A percentile compares a stretch with the other conserved stretches of the same genome.
Conservation (phyloP, 306 rosid genomes). For the Dalbergia cultrata region DNA sequence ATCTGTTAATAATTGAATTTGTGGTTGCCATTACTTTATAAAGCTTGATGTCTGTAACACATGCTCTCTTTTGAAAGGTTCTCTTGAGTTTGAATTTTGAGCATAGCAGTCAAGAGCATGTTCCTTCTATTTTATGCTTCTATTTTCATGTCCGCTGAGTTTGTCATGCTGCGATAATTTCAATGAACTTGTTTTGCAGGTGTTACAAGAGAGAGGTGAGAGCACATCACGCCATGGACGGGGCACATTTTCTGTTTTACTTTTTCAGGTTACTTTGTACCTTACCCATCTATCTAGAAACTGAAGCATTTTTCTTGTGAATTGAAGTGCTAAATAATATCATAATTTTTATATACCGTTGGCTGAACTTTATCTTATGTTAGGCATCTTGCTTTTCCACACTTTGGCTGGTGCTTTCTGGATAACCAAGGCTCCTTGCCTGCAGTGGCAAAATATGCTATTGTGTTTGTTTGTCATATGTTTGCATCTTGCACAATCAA, state of each 20-base stretch:
- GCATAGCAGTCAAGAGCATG: conserved; percentile 16
- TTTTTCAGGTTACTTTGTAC: conserved; percentile 79
- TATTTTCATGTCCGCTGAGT: conserved; percentile 27
- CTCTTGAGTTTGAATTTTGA: conserved; percentile 24
- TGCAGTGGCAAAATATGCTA: conserved; percentile 16
- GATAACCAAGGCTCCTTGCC: neutral
- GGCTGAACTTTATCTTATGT: conserved; percentile 32
- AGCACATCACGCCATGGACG: conserved; percentile 99
- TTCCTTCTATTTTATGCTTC: conserved; percentile 22
- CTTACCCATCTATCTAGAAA: conserved; percentile 34
- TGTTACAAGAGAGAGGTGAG: conserved; percentile 98
- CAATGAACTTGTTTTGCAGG: conserved; percentile 66
- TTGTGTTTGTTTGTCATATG: neutral
- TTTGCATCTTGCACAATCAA: neutral
- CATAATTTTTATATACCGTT: conserved; percentile 1
- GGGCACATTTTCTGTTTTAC: conserved; percentile 94
- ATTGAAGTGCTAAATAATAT: conserved; percentile 24
- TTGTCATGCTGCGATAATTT: conserved; percentile 37
- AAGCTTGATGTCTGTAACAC: conserved; percentile 24
- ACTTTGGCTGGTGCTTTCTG: neutral
- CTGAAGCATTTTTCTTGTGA: conserved; percentile 26
- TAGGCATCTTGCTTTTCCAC: conserved; percentile 30
- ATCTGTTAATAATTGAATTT: conserved; percentile 12
- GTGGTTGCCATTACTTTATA: conserved; percentile 20
- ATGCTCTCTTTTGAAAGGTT: conserved; percentile 10